Percentiles rank a stretch among this genome's conserved stretches.
These are phyloP conservation scores for Raphidocelis subcapitata DNA, from an alignment of 139 green algal species.

Conservation along the genomic window DNA sequence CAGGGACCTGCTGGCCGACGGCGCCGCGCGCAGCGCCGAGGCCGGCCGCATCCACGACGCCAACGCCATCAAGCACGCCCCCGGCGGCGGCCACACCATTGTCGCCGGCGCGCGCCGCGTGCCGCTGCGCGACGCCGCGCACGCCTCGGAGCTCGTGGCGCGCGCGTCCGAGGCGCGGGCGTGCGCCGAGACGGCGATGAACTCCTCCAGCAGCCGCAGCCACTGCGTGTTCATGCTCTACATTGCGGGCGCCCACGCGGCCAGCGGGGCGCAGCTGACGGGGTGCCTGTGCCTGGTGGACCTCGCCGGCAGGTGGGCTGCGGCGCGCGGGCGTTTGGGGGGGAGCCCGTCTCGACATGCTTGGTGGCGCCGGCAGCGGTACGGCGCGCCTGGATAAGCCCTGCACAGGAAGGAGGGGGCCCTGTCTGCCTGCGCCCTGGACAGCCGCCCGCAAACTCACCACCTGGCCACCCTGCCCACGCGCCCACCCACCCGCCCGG, in stretches of 20 bases:
- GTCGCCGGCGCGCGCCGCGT: slow-evolving; percentile 57
- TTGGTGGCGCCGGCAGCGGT: too few relatives aligned
- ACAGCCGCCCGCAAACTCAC: too few relatives aligned
- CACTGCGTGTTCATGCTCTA: slow-evolving; percentile 97
- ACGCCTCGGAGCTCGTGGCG: slow-evolving; percentile 63
- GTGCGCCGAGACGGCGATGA: slow-evolving; percentile 92
- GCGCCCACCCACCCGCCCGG: too few relatives aligned
- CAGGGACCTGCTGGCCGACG: slow-evolving; percentile 80
- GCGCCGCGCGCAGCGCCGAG: slow-evolving; percentile 19
- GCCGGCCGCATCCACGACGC: slow-evolving; percentile 53
- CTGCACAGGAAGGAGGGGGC: too few relatives aligned
- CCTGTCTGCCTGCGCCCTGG: too few relatives aligned
- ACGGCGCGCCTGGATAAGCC: too few relatives aligned
- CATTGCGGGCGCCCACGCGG: slow-evolving; percentile 81
- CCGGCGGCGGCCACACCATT: slow-evolving; percentile 69
- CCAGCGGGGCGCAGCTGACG: slow-evolving; percentile 57
- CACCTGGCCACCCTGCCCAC: too few relatives aligned
- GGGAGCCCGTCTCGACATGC: too few relatives aligned
- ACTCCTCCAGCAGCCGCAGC: slow-evolving; percentile 79
- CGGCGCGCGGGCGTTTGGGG: too few relatives aligned
- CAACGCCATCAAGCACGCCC: slow-evolving; percentile 86
- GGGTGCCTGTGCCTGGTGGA: slow-evolving; percentile 93
- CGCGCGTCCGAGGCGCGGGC: slow-evolving; percentile 63
- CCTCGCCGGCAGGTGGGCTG: slow-evolving; percentile 81
- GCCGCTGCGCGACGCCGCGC: slow-evolving; percentile 60